Evolutionary conservation across 2,329 filamentous ascomycete genomes (phyloP), one percentile per base, ranked within the genome.

Genomic region (Pestalotiopsis sp.): DNA sequence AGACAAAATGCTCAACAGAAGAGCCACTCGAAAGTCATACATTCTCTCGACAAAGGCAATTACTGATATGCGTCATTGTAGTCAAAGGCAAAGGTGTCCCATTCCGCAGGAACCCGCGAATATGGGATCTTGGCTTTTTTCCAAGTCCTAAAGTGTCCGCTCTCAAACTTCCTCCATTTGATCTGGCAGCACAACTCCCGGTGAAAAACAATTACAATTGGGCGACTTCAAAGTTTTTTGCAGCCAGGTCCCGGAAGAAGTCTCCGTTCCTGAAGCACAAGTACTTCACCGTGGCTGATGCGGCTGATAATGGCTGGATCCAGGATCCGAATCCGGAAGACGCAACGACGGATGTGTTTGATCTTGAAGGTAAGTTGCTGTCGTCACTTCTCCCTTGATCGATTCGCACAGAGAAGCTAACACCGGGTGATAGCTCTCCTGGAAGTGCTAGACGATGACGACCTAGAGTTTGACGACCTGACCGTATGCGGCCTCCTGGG

Each of bases 281-380:
- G 5, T 49, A 64, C n/a, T 52, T 49, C 20, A 64, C 62, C 12
- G 25, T 64, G 6, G 62, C 62, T 14, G 13, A n/a, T 12, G 62
- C 49, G 20, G 62, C 62, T 12, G 62, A 64, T 49, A 64, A 49
- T 36, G 38, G 39, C n/a, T 64, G 62, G 62, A 36, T 64, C 39
- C 20, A 52, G 3, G 62, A 64, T 25, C 23, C 62, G 3, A 64
- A 64, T 25, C 25, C 31, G 20, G 38, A 64, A 23, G 62, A 64
- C 49, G 39, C n/a, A 52, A 64, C 39, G 23, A 14, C 25, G 3
- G 62, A 64, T 64, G 62, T 52, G 3, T 64, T 41, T 39, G 62
- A 64, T 49, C n/a, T 64, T 31, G n/a, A 64, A 52, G 39, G 62
- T 64, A 12, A 41, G n/a, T 20, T 11, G 6, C 17, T 52, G 12